phyloP scores from a whole-genome alignment of 2,329 filamentous ascomycete genomes.

The Pyrenochaeta sp. region DNA sequence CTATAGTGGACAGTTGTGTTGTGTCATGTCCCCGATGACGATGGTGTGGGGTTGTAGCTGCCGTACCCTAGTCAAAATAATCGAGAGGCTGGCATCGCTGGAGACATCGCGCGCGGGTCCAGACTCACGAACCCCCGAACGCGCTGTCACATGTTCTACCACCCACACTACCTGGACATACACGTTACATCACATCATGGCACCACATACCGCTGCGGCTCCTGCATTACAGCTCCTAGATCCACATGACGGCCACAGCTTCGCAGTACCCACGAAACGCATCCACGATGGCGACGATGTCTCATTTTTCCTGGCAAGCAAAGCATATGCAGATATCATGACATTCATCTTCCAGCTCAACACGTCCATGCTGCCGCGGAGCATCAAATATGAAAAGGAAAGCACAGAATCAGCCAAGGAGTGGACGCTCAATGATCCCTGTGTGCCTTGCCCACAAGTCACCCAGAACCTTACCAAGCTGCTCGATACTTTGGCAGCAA shows the following conservation, averaged over 20 bases:
- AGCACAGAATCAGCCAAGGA: constrained; percentile 56
- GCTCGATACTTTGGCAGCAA: constrained; percentile 68
- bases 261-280: constrained; percentile 75
- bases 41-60: constrained; percentile 14
- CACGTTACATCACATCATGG: background rate
- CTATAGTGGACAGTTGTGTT: background rate
- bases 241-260: constrained; percentile 51
- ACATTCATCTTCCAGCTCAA: constrained; percentile 91
- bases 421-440: constrained; percentile 58
- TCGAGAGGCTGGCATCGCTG: constrained; percentile 3
- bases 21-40: constrained; percentile 3
- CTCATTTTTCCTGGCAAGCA: constrained; percentile 77
- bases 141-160: constrained; percentile 30
- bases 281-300: constrained; percentile 90
- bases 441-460: constrained; percentile 61
- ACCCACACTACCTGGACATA: constrained; percentile 10
- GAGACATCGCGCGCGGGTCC: constrained; percentile 8
- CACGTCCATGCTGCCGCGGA: constrained; percentile 79
- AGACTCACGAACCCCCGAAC: constrained; percentile 13
- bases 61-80: background rate
- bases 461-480: constrained; percentile 73
- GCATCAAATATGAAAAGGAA: constrained; percentile 50
- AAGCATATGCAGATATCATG: constrained; percentile 87
- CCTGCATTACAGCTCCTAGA: constrained; percentile 36
- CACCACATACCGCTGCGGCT: constrained; percentile 21